A percentile compares a stretch with the other conserved stretches of the same genome.
Conservation (phyloP, 2,329 filamentous ascomycete species). For the Monosporascus sp. region DNA sequence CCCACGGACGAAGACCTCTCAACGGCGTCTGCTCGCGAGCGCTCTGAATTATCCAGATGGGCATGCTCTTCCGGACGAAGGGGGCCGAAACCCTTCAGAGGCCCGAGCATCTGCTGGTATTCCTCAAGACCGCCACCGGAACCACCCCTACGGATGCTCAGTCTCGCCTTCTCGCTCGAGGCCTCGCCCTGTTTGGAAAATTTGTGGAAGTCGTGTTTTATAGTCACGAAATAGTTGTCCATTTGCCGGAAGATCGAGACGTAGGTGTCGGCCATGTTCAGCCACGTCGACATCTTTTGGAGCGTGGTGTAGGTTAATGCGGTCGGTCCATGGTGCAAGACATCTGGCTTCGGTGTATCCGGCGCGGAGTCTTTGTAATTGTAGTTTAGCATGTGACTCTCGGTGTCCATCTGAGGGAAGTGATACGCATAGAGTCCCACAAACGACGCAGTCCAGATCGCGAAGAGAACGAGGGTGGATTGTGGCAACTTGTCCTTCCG, state of each 20-base stretch:
- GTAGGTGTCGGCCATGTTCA: constrained; percentile 54
- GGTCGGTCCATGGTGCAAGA: constrained; percentile 37
- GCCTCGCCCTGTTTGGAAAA: constrained; percentile 21
- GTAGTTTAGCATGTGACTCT: constrained; percentile 43
- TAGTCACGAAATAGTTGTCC: constrained; percentile 45
- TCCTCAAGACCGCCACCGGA: constrained; percentile 49
- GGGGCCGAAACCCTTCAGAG: constrained; percentile 39
- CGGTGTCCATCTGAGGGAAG: constrained; percentile 64
- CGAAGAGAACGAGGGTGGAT: constrained; percentile 63
- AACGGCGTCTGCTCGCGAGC: constrained; percentile 24
- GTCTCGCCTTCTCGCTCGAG: constrained; percentile 23
- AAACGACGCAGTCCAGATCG: constrained; percentile 62
- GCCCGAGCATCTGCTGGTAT: constrained; percentile 38
- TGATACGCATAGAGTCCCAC: constrained; percentile 60
- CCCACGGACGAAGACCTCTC: constrained; percentile 25
- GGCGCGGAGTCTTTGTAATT: constrained; percentile 28
- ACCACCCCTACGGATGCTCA: constrained; percentile 37
- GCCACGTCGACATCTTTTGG: constrained; percentile 42
- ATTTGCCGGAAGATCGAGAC: constrained; percentile 47
- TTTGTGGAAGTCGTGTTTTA: constrained; percentile 43
- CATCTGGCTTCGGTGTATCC: constrained; percentile 14
- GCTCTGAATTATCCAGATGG: constrained; percentile 20
- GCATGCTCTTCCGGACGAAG: constrained; percentile 31
- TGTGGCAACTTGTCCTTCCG: constrained; percentile 57
- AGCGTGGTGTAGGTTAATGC: constrained; percentile 46